Conservation (phyloP, 129 eudicot genomes). For the Flaveria sonorensis region DNA sequence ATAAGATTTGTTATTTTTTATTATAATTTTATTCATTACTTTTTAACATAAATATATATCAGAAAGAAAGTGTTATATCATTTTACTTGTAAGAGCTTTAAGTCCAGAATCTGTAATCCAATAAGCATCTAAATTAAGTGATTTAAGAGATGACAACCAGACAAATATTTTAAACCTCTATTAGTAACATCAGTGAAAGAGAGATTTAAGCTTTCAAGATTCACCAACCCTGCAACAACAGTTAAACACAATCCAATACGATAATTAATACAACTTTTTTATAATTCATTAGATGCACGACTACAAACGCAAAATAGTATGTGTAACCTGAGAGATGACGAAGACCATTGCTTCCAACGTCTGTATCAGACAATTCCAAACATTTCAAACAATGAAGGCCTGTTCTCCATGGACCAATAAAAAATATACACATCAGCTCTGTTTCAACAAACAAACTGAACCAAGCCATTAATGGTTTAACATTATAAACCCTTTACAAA, state of each 20-base stretch:
- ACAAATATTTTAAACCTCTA: conserved; percentile 63
- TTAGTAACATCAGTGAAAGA: conserved; percentile 84
- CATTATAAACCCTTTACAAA: background rate
- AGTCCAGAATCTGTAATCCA: conserved; percentile 91
- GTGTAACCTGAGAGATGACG: conserved; percentile 73
- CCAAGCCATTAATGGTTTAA: background rate
- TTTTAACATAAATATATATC: background rate
- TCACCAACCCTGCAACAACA: conserved; percentile 52
- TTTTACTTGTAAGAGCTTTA: conserved; percentile 74
- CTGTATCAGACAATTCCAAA: conserved; percentile 91
- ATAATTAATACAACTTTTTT: background rate
- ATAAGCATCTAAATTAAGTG: conserved; percentile 87
- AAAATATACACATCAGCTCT: background rate
- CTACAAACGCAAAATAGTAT: background rate
- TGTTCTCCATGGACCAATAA: conserved; percentile 18
- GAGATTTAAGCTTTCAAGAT: conserved; percentile 81
- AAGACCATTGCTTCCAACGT: conserved; percentile 80
- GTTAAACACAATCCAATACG: background rate
- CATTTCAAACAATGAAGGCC: conserved; percentile 67
- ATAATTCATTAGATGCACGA: background rate
- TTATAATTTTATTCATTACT: background rate
- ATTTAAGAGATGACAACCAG: conserved; percentile 70
- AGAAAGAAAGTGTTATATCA: background rate
- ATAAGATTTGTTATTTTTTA: background rate
- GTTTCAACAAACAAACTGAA: background rate